Conservation (phyloP, 768 basidiomycete species). For the Trametes villosa region DNA sequence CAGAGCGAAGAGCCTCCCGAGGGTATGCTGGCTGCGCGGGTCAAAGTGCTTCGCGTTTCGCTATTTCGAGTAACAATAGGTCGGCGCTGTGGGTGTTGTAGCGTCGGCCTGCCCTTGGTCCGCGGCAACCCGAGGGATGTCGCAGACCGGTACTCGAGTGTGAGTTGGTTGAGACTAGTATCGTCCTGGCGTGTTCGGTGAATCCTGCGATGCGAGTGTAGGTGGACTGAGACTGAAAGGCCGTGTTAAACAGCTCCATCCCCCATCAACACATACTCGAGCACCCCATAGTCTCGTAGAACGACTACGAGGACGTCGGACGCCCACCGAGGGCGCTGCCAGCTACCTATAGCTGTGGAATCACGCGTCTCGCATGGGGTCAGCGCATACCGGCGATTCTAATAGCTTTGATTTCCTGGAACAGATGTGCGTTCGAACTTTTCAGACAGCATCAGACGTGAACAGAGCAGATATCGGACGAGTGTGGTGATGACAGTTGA, state of each 20-base stretch:
- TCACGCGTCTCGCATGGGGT: no score
- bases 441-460: neutral
- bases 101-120: slow-evolving; percentile 1
- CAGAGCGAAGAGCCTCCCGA: neutral
- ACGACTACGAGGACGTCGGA: no score
- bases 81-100: slow-evolving; percentile 1
- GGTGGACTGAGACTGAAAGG: no score
- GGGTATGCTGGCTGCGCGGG: neutral
- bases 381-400: no score
- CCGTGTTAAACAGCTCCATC: no score
- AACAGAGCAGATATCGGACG: neutral
- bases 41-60: slow-evolving; percentile 5
- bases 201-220: neutral
- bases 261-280: no score
- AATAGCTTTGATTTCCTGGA: no score
- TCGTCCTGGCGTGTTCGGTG: no score
- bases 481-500: neutral
- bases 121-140: neutral
- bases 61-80: slow-evolving; percentile 1
- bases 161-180: neutral
- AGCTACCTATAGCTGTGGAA: no score
- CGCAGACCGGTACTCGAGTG: neutral
- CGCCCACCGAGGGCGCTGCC: no score
- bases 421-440: no score
- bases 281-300: no score